Conservation (phyloP, 2,329 filamentous ascomycete genomes). For the Fusarium miscanthi region DNA sequence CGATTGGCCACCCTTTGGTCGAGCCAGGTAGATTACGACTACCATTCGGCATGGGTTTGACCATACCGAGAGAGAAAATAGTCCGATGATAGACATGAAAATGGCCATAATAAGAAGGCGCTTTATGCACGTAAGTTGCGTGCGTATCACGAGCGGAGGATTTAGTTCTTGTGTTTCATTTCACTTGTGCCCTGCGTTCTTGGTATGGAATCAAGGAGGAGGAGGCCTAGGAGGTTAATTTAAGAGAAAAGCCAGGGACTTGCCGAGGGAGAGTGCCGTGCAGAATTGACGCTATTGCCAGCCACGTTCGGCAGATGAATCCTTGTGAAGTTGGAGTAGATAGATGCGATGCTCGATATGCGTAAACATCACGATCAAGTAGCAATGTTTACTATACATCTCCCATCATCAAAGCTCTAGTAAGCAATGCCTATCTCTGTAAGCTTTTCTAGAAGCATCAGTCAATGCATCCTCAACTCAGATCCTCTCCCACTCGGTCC, state of each 20-base stretch:
- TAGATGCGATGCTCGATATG: not conserved
- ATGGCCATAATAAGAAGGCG: conserved; percentile 21
- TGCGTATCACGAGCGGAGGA: conserved; percentile 13
- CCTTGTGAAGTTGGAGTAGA: not conserved
- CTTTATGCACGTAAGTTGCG: conserved; percentile 14
- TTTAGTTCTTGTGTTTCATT: conserved; percentile 9
- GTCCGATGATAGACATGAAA: conserved; percentile 9
- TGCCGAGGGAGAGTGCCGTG: conserved; percentile 8
- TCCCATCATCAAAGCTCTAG: too few relatives aligned
- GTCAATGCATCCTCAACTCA: not conserved
- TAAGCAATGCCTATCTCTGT: not conserved
- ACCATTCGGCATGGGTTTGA: not conserved
- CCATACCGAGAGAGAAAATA: not conserved
- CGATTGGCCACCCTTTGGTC: not conserved
- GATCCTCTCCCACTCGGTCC: conserved; percentile 28
- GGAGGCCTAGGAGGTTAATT: not conserved
- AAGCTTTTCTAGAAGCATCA: not conserved
- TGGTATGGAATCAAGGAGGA: not conserved
- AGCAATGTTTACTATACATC: not conserved
- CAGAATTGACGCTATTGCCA: conserved; percentile 1
- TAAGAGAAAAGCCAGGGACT: not conserved
- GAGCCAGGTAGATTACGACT: not conserved
- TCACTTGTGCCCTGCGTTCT: conserved; percentile 2
- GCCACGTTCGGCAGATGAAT: conserved; percentile 2
- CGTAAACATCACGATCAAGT: not conserved